Conservation (phyloP, 2,329 filamentous ascomycete species). For the Ascosphaera apis region DNA sequence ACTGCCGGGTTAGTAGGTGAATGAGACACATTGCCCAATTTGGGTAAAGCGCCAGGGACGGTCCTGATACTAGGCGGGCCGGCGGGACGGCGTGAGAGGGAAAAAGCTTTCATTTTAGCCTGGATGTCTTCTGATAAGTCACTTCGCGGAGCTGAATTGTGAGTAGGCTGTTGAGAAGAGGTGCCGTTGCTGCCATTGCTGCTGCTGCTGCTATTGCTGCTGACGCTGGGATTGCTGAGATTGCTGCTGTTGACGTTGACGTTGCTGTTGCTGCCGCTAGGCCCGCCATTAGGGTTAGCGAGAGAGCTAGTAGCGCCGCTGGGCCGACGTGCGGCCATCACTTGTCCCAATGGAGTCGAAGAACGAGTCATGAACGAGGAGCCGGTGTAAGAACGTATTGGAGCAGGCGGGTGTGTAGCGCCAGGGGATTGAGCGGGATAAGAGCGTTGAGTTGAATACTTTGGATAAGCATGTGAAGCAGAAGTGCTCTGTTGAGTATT, state of each 20-base stretch:
- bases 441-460: not conserved
- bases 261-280: not conserved
- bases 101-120: slow-evolving; percentile 47
- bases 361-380: slow-evolving; percentile 41
- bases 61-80: not conserved
- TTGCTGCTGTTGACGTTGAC: slow-evolving; percentile 5
- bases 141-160: not conserved
- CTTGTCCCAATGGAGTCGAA: slow-evolving; percentile 61
- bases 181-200: slow-evolving; percentile 23
- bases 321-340: slow-evolving; percentile 43
- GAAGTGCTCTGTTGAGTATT: not conserved
- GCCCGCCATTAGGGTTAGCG: slow-evolving; percentile 4
- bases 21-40: slow-evolving; percentile 10
- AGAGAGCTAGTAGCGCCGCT: slow-evolving; percentile 20
- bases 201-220: slow-evolving; percentile 16
- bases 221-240: slow-evolving; percentile 3
- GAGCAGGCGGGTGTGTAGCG: slow-evolving; percentile 14
- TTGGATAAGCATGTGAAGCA: not conserved
- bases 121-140: slow-evolving; percentile 37
- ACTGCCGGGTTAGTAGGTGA: slow-evolving; percentile 8
- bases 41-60: slow-evolving; percentile 25
- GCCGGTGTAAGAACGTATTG: slow-evolving; percentile 9
- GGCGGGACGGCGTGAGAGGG: slow-evolving; percentile 30
- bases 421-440: not conserved
- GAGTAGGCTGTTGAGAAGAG: not conserved